Percentiles rank a stretch among this genome's conserved stretches.
phyloP scores from a whole-genome alignment of 345 rosid species.

The Hibiscus mutabilis region DNA sequence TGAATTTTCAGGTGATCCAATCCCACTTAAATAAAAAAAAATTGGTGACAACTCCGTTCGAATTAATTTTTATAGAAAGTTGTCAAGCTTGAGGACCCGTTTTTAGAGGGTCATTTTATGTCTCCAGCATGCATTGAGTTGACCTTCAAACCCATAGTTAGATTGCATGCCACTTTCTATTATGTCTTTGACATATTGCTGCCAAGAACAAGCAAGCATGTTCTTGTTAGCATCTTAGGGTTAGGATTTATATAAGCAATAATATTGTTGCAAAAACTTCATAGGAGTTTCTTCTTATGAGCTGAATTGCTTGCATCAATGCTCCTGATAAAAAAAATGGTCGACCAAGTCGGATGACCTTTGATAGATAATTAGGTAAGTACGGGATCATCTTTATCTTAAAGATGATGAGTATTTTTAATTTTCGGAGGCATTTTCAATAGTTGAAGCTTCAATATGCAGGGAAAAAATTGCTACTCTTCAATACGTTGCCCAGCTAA shows the following conservation, averaged over 20 bases:
- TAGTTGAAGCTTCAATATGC: background rate
- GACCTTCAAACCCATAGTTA: conserved; percentile 79
- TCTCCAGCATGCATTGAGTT: conserved; percentile 90
- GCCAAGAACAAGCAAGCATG: conserved; percentile 14
- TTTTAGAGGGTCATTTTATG: conserved; percentile 74
- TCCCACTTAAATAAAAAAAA: too few relatives aligned
- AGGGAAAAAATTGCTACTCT: background rate
- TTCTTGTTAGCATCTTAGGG: background rate
- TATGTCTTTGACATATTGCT: conserved; percentile 95
- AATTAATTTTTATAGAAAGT: too few relatives aligned
- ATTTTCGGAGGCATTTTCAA: background rate
- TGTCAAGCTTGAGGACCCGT: too few relatives aligned
- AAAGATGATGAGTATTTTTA: background rate
- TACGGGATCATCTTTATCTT: background rate
- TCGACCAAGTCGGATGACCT: background rate
- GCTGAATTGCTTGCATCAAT: background rate
- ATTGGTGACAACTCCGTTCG: too few relatives aligned
- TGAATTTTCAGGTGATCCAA: too few relatives aligned
- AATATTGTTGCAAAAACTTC: background rate
- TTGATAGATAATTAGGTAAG: background rate
- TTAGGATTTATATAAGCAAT: background rate
- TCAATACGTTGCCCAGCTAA: background rate
- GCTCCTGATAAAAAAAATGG: background rate
- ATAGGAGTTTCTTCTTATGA: too few relatives aligned
- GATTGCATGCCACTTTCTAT: conserved; percentile 93